Base-by-base conservation (phyloP, 148 eudicot genomes). In the Rhododendron henanense region DNA sequence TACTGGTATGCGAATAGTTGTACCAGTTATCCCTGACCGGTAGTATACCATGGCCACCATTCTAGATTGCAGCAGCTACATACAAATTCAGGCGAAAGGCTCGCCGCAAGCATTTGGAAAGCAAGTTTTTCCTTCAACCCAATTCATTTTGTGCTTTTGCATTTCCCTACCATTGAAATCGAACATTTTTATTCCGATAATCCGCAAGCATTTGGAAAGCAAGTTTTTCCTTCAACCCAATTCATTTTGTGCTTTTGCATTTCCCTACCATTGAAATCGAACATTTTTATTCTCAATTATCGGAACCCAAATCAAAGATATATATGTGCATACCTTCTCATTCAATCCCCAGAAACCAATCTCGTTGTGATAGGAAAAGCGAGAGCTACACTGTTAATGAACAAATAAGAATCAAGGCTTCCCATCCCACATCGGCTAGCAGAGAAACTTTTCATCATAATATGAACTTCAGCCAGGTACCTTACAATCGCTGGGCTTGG, bases 401-500 rank as follows among this genome's bases (percentile, higher is more conserved):
- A 25, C 33, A 10, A 10, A 65, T 1, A 9, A n/a, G 31, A 67
- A 10, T 67, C 10, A 18, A 69, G 37, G 13, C 10, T 23, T 23
- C 3, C n/a, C 3, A 13, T 31, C 76, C 76, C 76, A 71, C 76
- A 71, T 71, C 41, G 39, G 76, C 76, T 31, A 3, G 7, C 10
- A 4, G 1, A 4, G 5, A 31, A 4, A 5, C 76, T 4, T 4
- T 13, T 3, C 0, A 2, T 13, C 7, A 0, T 4, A 1, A 71
- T 71, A 71, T 71, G 31, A 31, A 0, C 37, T 71, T 13, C 16
- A 28, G 76, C 39, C 0, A 1, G 0, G 0, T 0, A 0, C 0
- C 1, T 0, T 3, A 0, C 0, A 0, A 67, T 3, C 0, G 76
- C 76, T 19, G 76, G 76, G 76, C 76, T 31, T 10, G 19, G 39